Evolutionary conservation across 495 filamentous ascomycete species (phyloP).

Genomic region (Xylaria cubensis): DNA sequence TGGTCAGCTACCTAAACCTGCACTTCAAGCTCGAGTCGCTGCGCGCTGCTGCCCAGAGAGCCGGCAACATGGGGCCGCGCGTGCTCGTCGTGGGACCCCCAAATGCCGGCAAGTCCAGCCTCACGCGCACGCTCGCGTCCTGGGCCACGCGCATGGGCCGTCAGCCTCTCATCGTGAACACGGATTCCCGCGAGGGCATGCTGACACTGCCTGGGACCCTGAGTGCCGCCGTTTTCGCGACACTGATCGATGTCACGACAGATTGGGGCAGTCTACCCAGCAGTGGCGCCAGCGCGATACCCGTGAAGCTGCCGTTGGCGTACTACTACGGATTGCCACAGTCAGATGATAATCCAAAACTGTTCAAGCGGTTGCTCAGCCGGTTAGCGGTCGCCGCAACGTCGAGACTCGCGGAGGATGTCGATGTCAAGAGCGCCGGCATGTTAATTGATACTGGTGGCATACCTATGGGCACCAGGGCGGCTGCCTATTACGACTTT

Average conservation of each 20-base stretch:
- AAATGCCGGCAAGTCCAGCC: slow-evolving; percentile 82
- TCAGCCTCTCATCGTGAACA: slow-evolving; percentile 83
- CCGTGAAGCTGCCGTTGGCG: slow-evolving; percentile 91
- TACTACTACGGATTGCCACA: slow-evolving; percentile 83
- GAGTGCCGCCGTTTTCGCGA: slow-evolving; percentile 80
- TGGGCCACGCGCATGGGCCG: slow-evolving; percentile 80
- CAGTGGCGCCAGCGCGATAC: slow-evolving; percentile 83
- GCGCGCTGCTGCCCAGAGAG: slow-evolving; percentile 60
- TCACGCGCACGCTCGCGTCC: slow-evolving; percentile 79
- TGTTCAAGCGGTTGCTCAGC: slow-evolving; percentile 77
- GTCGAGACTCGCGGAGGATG: slow-evolving; percentile 80
- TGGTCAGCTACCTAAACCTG: slow-evolving; percentile 81
- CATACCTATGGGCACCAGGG: slow-evolving; percentile 48
- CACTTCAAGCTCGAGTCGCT: slow-evolving; percentile 82
- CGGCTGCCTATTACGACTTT: slow-evolving; percentile 67
- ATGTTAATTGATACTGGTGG: slow-evolving; percentile 89
- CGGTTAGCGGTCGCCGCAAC: slow-evolving; percentile 81
- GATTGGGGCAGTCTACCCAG: slow-evolving; percentile 92
- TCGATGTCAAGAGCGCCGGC: slow-evolving; percentile 70
- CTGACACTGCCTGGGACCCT: slow-evolving; percentile 84
- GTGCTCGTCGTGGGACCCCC: slow-evolving; percentile 85
- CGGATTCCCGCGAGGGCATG: slow-evolving; percentile 86
- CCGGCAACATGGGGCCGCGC: slow-evolving; percentile 67
- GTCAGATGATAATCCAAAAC: slow-evolving; percentile 73
- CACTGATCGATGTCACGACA: slow-evolving; percentile 86